Evolutionary conservation across 768 basidiomycete species (phyloP), one percentile per base, ranked within the genome.

Genomic region (Termitomyces heimii): DNA sequence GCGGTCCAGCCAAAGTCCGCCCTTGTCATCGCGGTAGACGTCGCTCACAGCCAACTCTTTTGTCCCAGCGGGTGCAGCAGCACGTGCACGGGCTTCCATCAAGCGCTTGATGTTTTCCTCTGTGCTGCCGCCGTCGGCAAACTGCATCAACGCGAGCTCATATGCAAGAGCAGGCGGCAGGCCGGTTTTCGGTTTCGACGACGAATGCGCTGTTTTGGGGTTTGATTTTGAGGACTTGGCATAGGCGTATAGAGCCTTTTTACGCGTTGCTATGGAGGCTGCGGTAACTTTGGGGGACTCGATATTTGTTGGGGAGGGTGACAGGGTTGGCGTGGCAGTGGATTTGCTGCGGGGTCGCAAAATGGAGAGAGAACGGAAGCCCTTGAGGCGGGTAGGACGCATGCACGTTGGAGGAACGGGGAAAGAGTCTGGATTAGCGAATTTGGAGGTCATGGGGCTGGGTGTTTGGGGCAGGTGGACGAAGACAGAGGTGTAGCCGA

Each of bases 141-240:
- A 82, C 68, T 89, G 88, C 80, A 85, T 82, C 55, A 89, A 71
- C 0, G 82, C 84, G 53, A 89, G 77, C 59, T 89, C 86, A 54
- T 82, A 82, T 4, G 81, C 76, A 49, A 89, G 80, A 2, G 86
- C 78, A 2, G 84, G 77, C 3, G 78, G 77, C 4, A 71, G 66
- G 22, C 35, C 29, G 43, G 70, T 44, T 54, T 54, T 60, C 9
- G 46, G 28, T 37, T 60, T 65, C 10, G 73, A 65, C 65, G 82
- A 78, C 54, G 46, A 44, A 44, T 69, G 73, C 62, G 32, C 68
- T 73, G 70, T 65, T 35, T 58, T 60, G 54, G 47, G 26, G 6
- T 28, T 47, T 9, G 46, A 14, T 7, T 72, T 66, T 64, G 82
- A 79, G 28, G 67, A 78, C 82, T 67, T 82, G 74, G 71, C 66